These are phyloP conservation scores for Pichia kluyveri DNA, from an alignment of 805 yeast genomes.

Conservation along the genomic window DNA sequence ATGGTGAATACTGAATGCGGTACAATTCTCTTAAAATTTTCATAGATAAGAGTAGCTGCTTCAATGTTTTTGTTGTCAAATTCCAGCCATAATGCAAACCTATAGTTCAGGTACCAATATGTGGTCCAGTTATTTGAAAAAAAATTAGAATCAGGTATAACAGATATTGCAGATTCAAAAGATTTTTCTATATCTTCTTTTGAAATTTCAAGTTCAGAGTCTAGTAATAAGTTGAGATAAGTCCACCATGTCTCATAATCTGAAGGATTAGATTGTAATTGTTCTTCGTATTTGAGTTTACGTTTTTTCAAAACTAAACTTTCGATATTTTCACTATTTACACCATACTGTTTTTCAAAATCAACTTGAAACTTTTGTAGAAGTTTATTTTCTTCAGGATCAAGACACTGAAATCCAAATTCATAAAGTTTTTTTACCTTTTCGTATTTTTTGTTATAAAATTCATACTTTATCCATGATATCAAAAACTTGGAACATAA, in stretches of 20 bases:
- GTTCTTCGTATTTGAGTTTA: constrained; percentile 42
- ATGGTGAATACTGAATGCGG: constrained; percentile 60
- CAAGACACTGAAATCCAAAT: constrained; percentile 37
- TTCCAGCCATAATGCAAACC: constrained; percentile 58
- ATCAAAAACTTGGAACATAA: constrained; percentile 33
- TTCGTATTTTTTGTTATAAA: constrained; percentile 47
- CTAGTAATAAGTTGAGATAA: constrained; percentile 44
- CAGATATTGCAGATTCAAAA: constrained; percentile 36
- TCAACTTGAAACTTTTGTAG: constrained; percentile 37
- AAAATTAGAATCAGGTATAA: constrained; percentile 30
- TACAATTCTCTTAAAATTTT: constrained; percentile 35
- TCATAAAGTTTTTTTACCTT: constrained; percentile 52
- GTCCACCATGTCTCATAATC: constrained; percentile 85
- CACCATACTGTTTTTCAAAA: constrained; percentile 61
- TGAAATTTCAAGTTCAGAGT: constrained; percentile 15
- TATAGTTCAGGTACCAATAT: constrained; percentile 63
- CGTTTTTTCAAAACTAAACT: constrained; percentile 45
- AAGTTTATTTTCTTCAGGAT: constrained; percentile 23
- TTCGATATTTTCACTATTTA: constrained; percentile 40
- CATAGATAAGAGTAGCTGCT: constrained; percentile 42
- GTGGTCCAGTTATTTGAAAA: constrained; percentile 47
- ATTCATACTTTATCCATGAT: constrained; percentile 69
- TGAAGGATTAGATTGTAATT: constrained; percentile 34
- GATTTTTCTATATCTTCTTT: constrained; percentile 25
- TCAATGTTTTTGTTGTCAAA: constrained; percentile 31